Conservation (phyloP, 1,284 basidiomycete genomes). For the Moesziomyces antarcticus region DNA sequence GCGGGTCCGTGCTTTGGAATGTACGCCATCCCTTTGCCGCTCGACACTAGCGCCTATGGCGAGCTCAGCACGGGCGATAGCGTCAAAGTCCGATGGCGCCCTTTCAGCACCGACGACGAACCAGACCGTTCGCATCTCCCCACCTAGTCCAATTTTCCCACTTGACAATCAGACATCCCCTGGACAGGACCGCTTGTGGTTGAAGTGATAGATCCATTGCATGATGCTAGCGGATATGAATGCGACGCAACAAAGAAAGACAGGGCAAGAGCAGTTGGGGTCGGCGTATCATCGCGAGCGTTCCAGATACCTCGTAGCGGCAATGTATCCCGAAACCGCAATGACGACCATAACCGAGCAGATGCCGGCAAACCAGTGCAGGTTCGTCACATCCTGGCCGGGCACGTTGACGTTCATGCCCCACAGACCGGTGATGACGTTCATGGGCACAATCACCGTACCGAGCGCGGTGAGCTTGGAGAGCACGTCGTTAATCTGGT, state of each 20-base stretch:
- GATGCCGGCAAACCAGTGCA: conserved; percentile 65
- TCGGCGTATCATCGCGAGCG: conserved; percentile 22
- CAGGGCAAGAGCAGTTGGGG: neutral
- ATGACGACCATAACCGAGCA: conserved; percentile 62
- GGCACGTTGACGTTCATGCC: conserved; percentile 68
- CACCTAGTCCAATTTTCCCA: neutral
- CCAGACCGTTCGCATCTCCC: conserved; percentile 11
- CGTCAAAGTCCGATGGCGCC: conserved; percentile 35
- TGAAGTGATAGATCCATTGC: too few relatives aligned
- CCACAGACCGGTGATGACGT: conserved; percentile 68
- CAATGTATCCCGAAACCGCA: conserved; percentile 63
- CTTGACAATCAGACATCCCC: neutral
- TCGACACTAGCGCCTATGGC: conserved; percentile 16
- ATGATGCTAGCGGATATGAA: too few relatives aligned
- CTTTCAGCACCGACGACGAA: conserved; percentile 32
- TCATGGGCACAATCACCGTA: conserved; percentile 84
- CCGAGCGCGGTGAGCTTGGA: conserved; percentile 98
- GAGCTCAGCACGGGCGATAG: conserved; percentile 26
- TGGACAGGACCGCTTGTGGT: too few relatives aligned
- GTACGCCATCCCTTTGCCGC: conserved; percentile 50
- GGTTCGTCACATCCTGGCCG: conserved; percentile 58
- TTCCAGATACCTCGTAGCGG: conserved; percentile 64
- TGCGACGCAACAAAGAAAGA: neutral
- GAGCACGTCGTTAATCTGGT: conserved; percentile 97
- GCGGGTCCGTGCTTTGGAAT: conserved; percentile 58